phyloP scores from a whole-genome alignment of 352 stramenopile genomes.

The Phytophthora kernoviae region DNA sequence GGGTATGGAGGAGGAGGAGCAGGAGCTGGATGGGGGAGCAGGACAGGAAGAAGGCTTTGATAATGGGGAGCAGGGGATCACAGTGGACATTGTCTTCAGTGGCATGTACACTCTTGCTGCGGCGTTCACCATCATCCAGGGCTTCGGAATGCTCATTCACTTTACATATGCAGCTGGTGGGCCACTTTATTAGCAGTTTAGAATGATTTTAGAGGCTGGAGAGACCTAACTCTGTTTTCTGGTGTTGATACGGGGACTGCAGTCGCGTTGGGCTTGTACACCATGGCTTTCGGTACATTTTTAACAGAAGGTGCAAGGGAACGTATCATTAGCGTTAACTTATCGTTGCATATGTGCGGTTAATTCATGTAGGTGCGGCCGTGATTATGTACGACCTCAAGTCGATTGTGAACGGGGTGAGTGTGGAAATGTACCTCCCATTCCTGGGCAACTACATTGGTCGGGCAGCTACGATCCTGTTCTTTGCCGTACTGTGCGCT shows the following conservation, averaged over 20 bases:
- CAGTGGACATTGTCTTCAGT: conserved; percentile 83
- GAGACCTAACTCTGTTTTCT: conserved; percentile 22
- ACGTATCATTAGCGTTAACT: too few relatives aligned
- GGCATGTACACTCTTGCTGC: conserved; percentile 88
- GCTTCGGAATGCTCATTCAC: conserved; percentile 85
- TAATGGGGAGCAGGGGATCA: conserved; percentile 46
- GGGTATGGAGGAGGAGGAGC: conserved; percentile 43
- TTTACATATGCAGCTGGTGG: conserved; percentile 64
- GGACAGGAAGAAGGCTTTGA: conserved; percentile 46
- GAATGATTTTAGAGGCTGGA: not conserved
- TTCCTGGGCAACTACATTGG: conserved; percentile 89
- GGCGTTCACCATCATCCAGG: conserved; percentile 81
- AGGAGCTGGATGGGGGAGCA: conserved; percentile 46
- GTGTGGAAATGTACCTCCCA: conserved; percentile 84
- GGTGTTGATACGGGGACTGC: not conserved
- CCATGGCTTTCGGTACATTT: conserved; percentile 79
- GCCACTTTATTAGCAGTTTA: conserved; percentile 4
- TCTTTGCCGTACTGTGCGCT: conserved; percentile 77
- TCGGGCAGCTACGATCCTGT: conserved; percentile 78
- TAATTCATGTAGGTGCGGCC: conserved; percentile 40
- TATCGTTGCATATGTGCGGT: too few relatives aligned
- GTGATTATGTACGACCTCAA: conserved; percentile 89
- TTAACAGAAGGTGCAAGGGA: too few relatives aligned
- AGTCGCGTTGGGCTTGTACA: conserved; percentile 83
- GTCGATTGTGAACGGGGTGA: conserved; percentile 81